phyloP scores from a whole-genome alignment of 208 protist species.

The Leishmania turanica region DNA sequence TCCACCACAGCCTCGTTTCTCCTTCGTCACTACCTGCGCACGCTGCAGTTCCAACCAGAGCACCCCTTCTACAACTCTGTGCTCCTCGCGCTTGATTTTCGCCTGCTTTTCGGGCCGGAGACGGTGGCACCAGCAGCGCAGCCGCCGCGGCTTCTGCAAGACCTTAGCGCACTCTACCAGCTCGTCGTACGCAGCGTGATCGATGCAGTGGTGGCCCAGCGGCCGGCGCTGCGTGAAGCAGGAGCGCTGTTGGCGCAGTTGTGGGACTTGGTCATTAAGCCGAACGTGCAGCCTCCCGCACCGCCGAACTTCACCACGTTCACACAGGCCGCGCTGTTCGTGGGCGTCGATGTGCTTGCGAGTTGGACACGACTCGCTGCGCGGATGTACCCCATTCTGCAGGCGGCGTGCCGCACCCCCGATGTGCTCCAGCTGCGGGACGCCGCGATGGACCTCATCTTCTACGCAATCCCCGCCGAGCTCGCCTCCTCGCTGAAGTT shows the following conservation, averaged over 20 bases:
- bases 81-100: constrained; percentile 59
- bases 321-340: constrained; percentile 32
- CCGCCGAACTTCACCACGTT: constrained; percentile 40
- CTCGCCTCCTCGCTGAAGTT: constrained; percentile 64
- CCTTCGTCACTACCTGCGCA: constrained; percentile 27
- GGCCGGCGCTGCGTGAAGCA: constrained; percentile 45
- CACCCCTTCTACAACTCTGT: constrained; percentile 42
- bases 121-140: neutral
- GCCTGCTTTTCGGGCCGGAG: constrained; percentile 39
- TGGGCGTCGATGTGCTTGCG: constrained; percentile 46
- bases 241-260: constrained; percentile 47
- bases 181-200: constrained; percentile 53
- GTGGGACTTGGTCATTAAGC: constrained; percentile 53
- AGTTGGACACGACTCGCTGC: constrained; percentile 53
- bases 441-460: constrained; percentile 54
- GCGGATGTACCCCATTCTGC: constrained; percentile 40
- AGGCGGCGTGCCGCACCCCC: constrained; percentile 37
- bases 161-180: constrained; percentile 49
- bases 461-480: constrained; percentile 51
- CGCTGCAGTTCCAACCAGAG: constrained; percentile 29
- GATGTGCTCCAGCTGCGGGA: constrained; percentile 43
- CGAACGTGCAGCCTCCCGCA: constrained; percentile 21
- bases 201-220: constrained; percentile 65
- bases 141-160: constrained; percentile 26
- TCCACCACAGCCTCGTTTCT: constrained; percentile 53